These are phyloP conservation scores for Jamesozyma piceae DNA, from an alignment of 805 yeast species.

Conservation along the genomic window DNA sequence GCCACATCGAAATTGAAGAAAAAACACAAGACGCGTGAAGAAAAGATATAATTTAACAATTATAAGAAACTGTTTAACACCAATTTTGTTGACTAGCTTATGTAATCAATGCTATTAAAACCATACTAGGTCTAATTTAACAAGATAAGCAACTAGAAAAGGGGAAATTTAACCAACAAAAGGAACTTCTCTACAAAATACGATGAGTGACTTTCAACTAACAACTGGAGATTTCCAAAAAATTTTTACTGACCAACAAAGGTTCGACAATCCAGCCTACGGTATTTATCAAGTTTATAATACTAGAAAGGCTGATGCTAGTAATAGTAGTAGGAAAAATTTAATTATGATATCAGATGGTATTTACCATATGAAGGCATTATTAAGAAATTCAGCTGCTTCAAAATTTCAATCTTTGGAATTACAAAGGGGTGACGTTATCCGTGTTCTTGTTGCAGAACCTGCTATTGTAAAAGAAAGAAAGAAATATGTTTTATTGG, in stretches of 20 bases:
- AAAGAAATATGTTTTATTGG: conserved; percentile 40
- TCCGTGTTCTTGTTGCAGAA: conserved; percentile 25
- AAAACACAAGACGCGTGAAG: too few relatives aligned
- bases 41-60: too few relatives aligned
- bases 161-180: too few relatives aligned
- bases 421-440: conserved; percentile 35
- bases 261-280: conserved; percentile 24
- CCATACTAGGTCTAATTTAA: too few relatives aligned
- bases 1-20: too few relatives aligned
- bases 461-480: conserved; percentile 31
- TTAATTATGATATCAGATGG: conserved; percentile 44
- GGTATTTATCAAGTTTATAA: conserved; percentile 28
- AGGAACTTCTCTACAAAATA: too few relatives aligned
- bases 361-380: conserved; percentile 40
- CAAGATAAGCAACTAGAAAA: too few relatives aligned
- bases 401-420: conserved; percentile 38
- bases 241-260: conserved; percentile 23
- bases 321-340: conserved; percentile 22
- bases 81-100: too few relatives aligned
- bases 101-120: too few relatives aligned
- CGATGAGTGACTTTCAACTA: conserved; percentile 17
- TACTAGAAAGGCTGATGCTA: conserved; percentile 26
- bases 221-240: conserved; percentile 23
- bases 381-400: conserved; percentile 42
- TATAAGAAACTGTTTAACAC: too few relatives aligned